These are phyloP conservation scores for Pinus tabuliformis DNA, from an alignment of 75 land plant species.

Conservation along the genomic window DNA sequence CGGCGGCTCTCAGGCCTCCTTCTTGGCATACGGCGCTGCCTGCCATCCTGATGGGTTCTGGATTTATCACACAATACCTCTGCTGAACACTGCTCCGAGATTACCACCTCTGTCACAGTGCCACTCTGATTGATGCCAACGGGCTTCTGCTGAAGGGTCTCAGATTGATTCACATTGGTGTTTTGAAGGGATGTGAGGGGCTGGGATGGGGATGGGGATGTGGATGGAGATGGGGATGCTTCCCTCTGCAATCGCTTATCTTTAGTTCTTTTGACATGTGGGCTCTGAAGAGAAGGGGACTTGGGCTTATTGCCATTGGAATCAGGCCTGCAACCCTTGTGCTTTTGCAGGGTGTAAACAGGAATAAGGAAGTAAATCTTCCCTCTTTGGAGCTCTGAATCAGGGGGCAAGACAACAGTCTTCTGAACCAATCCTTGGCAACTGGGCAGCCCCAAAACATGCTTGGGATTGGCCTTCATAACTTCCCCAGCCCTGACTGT, in stretches of 20 bases:
- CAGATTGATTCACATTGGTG: background rate
- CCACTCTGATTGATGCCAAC: background rate
- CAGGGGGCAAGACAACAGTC: slow-evolving; percentile 21
- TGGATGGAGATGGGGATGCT: background rate
- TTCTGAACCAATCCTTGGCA: slow-evolving; percentile 10
- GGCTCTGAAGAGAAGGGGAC: background rate
- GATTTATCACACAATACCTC: background rate
- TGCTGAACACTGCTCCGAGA: slow-evolving; percentile 1
- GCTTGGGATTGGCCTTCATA: slow-evolving; percentile 28
- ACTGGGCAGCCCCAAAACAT: slow-evolving; percentile 17
- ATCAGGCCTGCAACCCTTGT: background rate
- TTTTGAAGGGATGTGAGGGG: background rate
- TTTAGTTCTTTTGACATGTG: background rate
- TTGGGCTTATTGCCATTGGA: background rate
- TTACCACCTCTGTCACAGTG: background rate
- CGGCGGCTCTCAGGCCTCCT: slow-evolving; percentile 1
- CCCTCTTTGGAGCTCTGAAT: slow-evolving; percentile 28
- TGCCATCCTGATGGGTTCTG: background rate
- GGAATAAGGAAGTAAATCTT: slow-evolving; percentile 38
- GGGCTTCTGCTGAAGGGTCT: background rate
- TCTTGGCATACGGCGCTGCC: background rate
- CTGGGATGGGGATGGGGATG: background rate
- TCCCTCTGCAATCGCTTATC: background rate
- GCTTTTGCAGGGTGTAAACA: slow-evolving; percentile 20
- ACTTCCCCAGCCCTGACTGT: slow-evolving; percentile 23